phyloP scores from a whole-genome alignment of 2,329 filamentous ascomycete species.

The Talaromyces amestolkiae region DNA sequence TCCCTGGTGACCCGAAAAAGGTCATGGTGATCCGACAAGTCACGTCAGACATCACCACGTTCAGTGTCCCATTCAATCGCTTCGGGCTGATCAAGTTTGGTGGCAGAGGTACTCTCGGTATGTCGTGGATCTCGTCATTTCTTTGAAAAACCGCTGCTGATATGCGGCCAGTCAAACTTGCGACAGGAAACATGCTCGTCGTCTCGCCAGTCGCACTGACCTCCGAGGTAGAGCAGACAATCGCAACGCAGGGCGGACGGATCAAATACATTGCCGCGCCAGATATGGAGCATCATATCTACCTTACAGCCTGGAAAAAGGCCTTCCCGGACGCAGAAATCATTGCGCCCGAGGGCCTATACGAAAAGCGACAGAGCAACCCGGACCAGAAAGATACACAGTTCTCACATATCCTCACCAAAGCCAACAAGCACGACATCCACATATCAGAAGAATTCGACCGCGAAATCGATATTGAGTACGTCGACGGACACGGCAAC shows the following conservation, averaged over 20 bases:
- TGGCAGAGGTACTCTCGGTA: slow-evolving; percentile 81
- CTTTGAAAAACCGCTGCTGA: not conserved
- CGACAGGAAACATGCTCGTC: slow-evolving; percentile 74
- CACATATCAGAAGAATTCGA: slow-evolving; percentile 76
- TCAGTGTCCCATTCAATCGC: slow-evolving; percentile 72
- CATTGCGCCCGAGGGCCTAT: slow-evolving; percentile 77
- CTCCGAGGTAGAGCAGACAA: slow-evolving; percentile 63
- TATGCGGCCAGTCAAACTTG: slow-evolving; percentile 66
- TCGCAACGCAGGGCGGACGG: slow-evolving; percentile 62
- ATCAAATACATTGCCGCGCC: slow-evolving; percentile 83
- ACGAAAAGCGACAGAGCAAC: slow-evolving; percentile 71
- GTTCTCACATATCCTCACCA: slow-evolving; percentile 68
- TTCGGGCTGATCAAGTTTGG: slow-evolving; percentile 79
- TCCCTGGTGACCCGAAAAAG: slow-evolving; percentile 69
- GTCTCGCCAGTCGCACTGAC: slow-evolving; percentile 91
- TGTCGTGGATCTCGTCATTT: not conserved
- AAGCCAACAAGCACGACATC: slow-evolving; percentile 50
- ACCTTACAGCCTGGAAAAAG: slow-evolving; percentile 77
- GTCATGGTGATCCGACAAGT: slow-evolving; percentile 89
- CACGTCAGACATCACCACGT: slow-evolving; percentile 65
- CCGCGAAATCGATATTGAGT: slow-evolving; percentile 80
- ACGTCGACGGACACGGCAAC: slow-evolving; percentile 74
- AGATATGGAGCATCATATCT: slow-evolving; percentile 94
- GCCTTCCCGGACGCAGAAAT: slow-evolving; percentile 77
- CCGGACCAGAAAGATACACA: slow-evolving; percentile 55